A percentile compares a stretch with the other conserved stretches of the same genome.
Conservation (phyloP, 257 asterid genomes). For the Asclepias syriaca region DNA sequence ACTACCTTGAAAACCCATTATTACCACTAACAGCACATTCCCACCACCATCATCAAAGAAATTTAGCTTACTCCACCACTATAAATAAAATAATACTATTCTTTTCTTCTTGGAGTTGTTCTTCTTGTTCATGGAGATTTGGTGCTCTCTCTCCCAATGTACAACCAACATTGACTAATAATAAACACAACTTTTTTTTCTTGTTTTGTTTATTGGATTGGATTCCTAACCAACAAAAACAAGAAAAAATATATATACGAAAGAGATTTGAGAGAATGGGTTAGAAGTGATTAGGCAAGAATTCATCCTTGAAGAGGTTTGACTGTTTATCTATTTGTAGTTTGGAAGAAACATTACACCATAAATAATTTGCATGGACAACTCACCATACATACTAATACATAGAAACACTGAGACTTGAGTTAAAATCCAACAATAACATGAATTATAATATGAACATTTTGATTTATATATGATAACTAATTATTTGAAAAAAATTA, state of each 20-base stretch:
- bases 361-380: background rate
- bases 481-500: too few relatives aligned
- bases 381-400: too few relatives aligned
- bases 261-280: background rate
- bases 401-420: too few relatives aligned
- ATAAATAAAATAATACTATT: background rate
- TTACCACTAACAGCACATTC: too few relatives aligned
- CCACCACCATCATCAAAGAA: background rate
- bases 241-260: too few relatives aligned
- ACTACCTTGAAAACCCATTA: background rate
- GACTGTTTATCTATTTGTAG: background rate
- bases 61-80: background rate
- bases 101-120: background rate
- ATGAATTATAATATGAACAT: too few relatives aligned
- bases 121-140: background rate
- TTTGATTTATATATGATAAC: too few relatives aligned
- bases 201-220: background rate
- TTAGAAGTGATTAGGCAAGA: slow-evolving; percentile 1
- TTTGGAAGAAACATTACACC: background rate
- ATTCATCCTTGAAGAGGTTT: background rate
- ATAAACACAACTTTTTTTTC: background rate
- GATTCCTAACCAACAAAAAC: slow-evolving; percentile 2
- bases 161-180: background rate
- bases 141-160: background rate
- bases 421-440: too few relatives aligned